phyloP scores from a whole-genome alignment of 1,284 basidiomycete species.

The Sparassis latifolia region DNA sequence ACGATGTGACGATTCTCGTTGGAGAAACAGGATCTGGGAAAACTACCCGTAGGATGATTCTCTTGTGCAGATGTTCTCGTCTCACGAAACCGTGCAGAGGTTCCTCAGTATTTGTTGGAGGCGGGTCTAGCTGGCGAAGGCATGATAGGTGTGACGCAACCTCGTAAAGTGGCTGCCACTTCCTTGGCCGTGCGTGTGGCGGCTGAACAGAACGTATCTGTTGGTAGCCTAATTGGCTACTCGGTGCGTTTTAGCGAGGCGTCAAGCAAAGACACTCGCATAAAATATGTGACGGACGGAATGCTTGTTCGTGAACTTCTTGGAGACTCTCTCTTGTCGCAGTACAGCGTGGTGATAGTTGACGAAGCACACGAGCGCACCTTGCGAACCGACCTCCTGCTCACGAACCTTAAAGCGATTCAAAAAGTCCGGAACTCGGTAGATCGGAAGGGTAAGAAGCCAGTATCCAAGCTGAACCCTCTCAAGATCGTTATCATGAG shows the following conservation, averaged over 20 bases:
- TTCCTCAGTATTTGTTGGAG: constrained; percentile 86
- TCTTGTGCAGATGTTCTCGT: background rate
- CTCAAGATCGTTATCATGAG: constrained; percentile 97
- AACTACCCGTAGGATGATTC: constrained; percentile 75
- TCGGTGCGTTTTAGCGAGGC: constrained; percentile 94
- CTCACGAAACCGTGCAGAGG: constrained; percentile 42
- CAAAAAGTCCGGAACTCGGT: constrained; percentile 58
- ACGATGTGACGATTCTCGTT: constrained; percentile 88
- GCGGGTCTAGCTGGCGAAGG: constrained; percentile 57
- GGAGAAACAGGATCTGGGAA: constrained; percentile 98
- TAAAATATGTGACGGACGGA: constrained; percentile 96
- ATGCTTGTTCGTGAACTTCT: constrained; percentile 92
- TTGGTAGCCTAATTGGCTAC: constrained; percentile 85
- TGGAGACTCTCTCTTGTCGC: constrained; percentile 68
- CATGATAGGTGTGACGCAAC: constrained; percentile 86
- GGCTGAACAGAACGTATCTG: constrained; percentile 65
- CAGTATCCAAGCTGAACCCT: constrained; percentile 33
- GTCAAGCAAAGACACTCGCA: constrained; percentile 61
- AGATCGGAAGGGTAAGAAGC: constrained; percentile 34
- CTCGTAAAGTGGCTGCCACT: constrained; percentile 89
- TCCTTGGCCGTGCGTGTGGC: constrained; percentile 89
- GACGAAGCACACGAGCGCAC: constrained; percentile 98
- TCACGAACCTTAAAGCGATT: constrained; percentile 88
- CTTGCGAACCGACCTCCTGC: constrained; percentile 89
- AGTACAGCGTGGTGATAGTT: constrained; percentile 87